These are phyloP conservation scores for Pythium folliculosum DNA, from an alignment of 352 stramenopile genomes.

Conservation along the genomic window DNA sequence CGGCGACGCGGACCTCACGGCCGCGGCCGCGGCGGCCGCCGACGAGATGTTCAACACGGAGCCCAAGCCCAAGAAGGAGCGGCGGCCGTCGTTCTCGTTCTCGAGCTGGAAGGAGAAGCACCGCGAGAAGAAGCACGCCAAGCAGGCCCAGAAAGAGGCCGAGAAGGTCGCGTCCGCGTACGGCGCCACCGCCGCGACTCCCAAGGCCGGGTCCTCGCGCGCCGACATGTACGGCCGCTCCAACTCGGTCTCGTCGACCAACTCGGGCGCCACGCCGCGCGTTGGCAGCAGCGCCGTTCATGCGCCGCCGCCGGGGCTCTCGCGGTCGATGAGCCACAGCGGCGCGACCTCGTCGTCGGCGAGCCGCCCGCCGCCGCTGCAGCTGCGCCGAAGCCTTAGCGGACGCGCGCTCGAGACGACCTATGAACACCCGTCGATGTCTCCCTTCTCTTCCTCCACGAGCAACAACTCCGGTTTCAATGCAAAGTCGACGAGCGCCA, in stretches of 20 bases:
- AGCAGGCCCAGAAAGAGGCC: constrained; percentile 27
- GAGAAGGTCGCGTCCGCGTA: constrained; percentile 23
- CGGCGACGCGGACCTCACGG: constrained; percentile 25
- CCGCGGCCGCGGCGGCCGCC: constrained; percentile 23
- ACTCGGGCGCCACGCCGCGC: constrained; percentile 3
- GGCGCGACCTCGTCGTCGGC: not conserved
- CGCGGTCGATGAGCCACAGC: constrained; percentile 13
- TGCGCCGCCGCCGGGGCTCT: constrained; percentile 5
- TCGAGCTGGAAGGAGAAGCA: constrained; percentile 34
- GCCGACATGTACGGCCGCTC: constrained; percentile 18
- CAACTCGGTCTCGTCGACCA: constrained; percentile 19
- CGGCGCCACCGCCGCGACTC: constrained; percentile 25
- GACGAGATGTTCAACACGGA: constrained; percentile 26
- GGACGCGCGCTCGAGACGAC: constrained; percentile 18
- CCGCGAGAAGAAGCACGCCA: constrained; percentile 29
- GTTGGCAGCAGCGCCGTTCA: not conserved
- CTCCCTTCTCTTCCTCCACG: not conserved
- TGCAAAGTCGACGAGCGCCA: not conserved
- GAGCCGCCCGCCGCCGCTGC: not conserved
- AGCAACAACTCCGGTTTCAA: not conserved
- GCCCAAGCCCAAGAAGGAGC: constrained; percentile 26
- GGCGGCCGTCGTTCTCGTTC: constrained; percentile 35
- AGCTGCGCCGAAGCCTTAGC: constrained; percentile 19
- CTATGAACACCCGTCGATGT: not conserved
- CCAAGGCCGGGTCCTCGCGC: constrained; percentile 4